Evolutionary conservation across 306 rosid species (phyloP), one percentile per base, ranked within the genome.

Genomic region (Cucumis sativus): DNA sequence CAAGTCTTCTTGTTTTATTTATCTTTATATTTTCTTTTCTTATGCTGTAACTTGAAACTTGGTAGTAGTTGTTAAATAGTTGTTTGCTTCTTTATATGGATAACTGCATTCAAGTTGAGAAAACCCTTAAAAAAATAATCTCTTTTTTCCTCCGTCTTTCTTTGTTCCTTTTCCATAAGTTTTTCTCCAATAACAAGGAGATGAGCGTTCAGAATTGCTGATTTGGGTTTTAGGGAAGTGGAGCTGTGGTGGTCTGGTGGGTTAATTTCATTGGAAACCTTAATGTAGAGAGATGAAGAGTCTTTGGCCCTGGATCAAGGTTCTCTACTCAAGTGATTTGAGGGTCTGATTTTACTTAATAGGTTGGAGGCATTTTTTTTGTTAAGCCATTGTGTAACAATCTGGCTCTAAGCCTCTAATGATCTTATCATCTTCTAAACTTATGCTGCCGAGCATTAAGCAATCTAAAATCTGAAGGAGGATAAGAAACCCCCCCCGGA

Each of bases 141-240:
- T 68, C n/a, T 21, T 12, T 17, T 68, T 68, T 68, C 14, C 35
- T 21, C 55, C 74, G 37, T 18, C 21, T 11, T 12, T 68, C 12
- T 12, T 10, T 68, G 74, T 13, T 40, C 54, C 30, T 40, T 39
- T 66, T 40, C 52, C 74, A 6, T 11, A 9, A 20, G 1, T 13
- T 66, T 66, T 66, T 65, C 28, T 68, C 20, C 56, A 41, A 43
- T 41, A 68, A 68, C 74, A 20, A 68, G 56, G 55, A 68, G 56
- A 41, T 17, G 37, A 43, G n/a, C 10, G 37, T 68, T 64, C 70
- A 64, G 70, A 25, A 66, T 21, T 43, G 18, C 55, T 41, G 57
- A 69, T 69, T 69, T 69, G 39, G 55, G 57, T 43, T 69, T 69
- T 23, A 69, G 75, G 57, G 8, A 45, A 69, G 75, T 69, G 39